Evolutionary conservation across 1,284 basidiomycete species (phyloP), one percentile per base, ranked within the genome.

Genomic region (Apiotrichum brassicae): DNA sequence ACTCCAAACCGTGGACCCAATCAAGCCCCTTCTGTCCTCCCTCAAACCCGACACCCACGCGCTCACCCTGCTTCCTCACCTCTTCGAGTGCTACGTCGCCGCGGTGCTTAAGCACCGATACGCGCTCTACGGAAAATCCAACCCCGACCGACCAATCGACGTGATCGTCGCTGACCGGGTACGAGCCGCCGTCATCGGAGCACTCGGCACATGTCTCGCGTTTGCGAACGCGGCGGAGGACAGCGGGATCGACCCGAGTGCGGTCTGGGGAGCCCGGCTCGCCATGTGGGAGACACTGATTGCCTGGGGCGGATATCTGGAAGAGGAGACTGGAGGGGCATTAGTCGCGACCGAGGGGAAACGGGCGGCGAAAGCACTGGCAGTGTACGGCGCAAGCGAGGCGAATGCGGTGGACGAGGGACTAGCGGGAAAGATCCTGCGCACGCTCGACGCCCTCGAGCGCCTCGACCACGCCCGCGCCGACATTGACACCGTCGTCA

Each of bases 221-320:
- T 44, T 46, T 19, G 43, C 62, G 16, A 56, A 58, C 33, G 39
- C 37, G 1, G 38, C 60, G 6, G 60, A 61, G 53, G 47, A 53
- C 22, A 28, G 34, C 1, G 22, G 45, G 1, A 43, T 33, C 0
- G 9, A 45, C 23, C 33, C 58, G 42, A 46, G 43, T 16, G 48
- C 40, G 0, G 25, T 53, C 3, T 63, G 57, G 59, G 20, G 42
- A 7, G 49, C 64, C 2, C 56, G 59, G 9, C 23, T 33, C 1
- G 39, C 23, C 1, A 26, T 69, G 1, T 72, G 70, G 70, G 38
- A 47, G 12, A 53, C 50, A 0, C 41, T 72, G 4, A 45, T 56
- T 16, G 30, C 28, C 3, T 72, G 70, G 70, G 68, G 68, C 22
- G 68, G 68, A 20, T 72, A 71, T 44, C 58, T 70, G 41, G 70